phyloP scores from a whole-genome alignment of 1,284 basidiomycete genomes.

The Rhizopogon parksii region DNA sequence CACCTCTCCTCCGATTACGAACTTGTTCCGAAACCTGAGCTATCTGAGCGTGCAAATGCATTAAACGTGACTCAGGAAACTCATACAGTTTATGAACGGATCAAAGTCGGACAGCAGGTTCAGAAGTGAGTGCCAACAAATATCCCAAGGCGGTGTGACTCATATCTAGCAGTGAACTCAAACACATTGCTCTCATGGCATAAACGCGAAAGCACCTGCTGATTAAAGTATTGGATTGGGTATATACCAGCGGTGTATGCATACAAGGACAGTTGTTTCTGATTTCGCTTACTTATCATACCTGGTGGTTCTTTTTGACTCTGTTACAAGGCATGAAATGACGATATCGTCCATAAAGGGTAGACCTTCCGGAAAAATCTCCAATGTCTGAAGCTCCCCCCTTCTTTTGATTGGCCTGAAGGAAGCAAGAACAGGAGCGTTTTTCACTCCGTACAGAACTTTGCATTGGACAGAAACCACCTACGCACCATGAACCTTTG shows the following conservation, averaged over 20 bases:
- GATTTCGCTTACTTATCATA: conserved; percentile 3
- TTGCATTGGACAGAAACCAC: not conserved
- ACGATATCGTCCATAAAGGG: not conserved
- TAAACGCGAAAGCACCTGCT: conserved; percentile 23
- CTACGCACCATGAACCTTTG: not conserved
- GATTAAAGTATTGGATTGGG: too few species aligned
- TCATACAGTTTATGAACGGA: conserved; percentile 51
- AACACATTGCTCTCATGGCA: conserved; percentile 74
- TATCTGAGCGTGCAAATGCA: conserved; percentile 41
- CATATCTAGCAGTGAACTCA: conserved; percentile 56
- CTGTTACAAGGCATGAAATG: not conserved
- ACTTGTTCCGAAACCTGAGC: conserved; percentile 53
- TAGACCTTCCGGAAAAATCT: not conserved
- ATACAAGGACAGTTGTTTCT: not conserved
- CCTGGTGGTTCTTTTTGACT: not conserved
- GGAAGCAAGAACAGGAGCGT: not conserved
- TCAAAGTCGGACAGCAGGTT: conserved; percentile 85
- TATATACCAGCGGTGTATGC: not conserved
- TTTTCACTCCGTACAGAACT: too few species aligned
- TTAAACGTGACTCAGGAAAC: conserved; percentile 33
- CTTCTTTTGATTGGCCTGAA: not conserved
- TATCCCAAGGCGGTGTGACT: conserved; percentile 5
- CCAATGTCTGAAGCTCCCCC: not conserved
- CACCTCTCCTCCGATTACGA: conserved; percentile 82
- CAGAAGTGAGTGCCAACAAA: conserved; percentile 51